phyloP scores from a whole-genome alignment of 2,329 filamentous ascomycete genomes.

The Diaporthe citri region DNA sequence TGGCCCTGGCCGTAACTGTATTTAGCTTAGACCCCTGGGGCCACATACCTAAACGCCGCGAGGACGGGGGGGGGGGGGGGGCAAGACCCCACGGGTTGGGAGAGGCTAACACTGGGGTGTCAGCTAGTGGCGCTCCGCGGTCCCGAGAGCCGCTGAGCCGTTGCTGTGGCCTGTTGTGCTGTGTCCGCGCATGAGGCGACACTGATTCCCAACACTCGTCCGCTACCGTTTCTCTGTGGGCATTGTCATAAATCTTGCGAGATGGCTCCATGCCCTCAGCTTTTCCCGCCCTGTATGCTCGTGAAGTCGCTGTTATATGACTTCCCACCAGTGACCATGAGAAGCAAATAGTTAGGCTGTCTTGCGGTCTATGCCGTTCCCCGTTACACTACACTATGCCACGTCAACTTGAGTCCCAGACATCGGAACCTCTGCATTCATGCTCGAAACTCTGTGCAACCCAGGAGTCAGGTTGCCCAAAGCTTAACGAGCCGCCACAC shows the following conservation, averaged over 20 bases:
- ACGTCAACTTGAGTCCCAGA: background rate
- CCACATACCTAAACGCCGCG: slow-evolving; percentile 3
- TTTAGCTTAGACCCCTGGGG: slow-evolving; percentile 34
- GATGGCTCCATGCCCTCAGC: background rate
- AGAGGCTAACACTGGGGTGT: slow-evolving; percentile 9
- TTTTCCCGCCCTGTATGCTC: too few species aligned
- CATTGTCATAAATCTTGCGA: background rate
- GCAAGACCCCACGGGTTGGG: slow-evolving; percentile 29
- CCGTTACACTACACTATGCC: background rate
- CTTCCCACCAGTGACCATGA: background rate
- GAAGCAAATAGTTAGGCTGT: background rate
- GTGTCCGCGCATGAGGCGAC: slow-evolving; percentile 5
- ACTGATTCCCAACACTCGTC: background rate
- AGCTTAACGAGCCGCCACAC: slow-evolving; percentile 7
- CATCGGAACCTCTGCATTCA: background rate
- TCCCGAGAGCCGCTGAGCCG: slow-evolving; percentile 35
- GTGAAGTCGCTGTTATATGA: background rate
- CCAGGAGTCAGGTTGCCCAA: background rate
- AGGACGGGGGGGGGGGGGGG: slow-evolving; percentile 32
- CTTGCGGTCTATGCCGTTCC: background rate
- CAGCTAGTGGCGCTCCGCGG: slow-evolving; percentile 34
- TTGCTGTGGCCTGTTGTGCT: background rate
- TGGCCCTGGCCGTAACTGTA: slow-evolving; percentile 5
- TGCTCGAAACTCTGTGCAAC: background rate
- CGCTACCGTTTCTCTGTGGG: background rate